These are phyloP conservation scores for Triadica sebifera DNA, from an alignment of 345 rosid species.

Conservation along the genomic window DNA sequence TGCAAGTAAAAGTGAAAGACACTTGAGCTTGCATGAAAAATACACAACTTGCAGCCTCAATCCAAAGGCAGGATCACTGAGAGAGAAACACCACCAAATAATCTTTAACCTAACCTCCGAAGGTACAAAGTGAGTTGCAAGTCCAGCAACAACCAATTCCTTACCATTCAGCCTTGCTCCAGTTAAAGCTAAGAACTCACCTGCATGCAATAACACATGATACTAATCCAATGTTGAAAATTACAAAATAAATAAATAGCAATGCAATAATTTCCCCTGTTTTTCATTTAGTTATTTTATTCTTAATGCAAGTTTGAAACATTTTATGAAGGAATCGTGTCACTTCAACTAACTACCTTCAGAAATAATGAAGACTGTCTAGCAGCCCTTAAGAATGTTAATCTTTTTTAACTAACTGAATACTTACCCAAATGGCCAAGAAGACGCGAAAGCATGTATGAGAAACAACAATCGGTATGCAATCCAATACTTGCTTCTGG, in stretches of 20 bases:
- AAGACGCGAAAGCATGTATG: conserved; percentile 78
- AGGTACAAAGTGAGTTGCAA: conserved; percentile 92
- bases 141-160: conserved; percentile 71
- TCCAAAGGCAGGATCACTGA: neutral
- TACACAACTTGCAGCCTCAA: neutral
- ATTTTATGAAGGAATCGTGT: neutral
- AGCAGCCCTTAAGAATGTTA: neutral
- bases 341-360: neutral
- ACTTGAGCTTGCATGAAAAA: neutral
- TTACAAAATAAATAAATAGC: too few species aligned
- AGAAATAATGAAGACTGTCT: neutral
- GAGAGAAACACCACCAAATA: neutral
- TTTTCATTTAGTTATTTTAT: too few species aligned
- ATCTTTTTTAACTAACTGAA: conserved; percentile 12
- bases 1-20: neutral
- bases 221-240: neutral
- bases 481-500: conserved; percentile 95
- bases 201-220: conserved; percentile 35
- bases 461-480: conserved; percentile 91
- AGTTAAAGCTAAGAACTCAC: conserved; percentile 86
- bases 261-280: too few species aligned
- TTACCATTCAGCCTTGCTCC: conserved; percentile 82
- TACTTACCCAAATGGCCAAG: conserved; percentile 78
- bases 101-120: conserved; percentile 49
- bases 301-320: too few species aligned